Evolutionary conservation across 148 eudicot genomes (phyloP).

Genomic region (Cornus controversa): DNA sequence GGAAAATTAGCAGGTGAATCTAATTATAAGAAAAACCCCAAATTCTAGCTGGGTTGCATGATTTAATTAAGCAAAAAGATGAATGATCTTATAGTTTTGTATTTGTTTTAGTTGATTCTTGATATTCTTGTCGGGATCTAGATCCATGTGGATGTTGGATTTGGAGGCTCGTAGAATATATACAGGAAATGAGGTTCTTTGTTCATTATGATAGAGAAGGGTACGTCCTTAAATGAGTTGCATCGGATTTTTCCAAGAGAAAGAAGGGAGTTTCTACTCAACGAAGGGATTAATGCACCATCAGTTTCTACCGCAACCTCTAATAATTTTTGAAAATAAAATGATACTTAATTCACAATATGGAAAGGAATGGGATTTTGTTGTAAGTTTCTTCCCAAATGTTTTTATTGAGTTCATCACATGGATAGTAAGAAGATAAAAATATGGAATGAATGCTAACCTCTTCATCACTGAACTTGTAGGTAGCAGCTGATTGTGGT

Average conservation of each 20-base stretch:
- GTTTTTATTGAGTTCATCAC: neutral
- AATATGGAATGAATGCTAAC: slow-evolving; percentile 35
- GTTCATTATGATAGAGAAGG: neutral
- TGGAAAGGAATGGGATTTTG: too few species aligned
- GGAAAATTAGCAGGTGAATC: neutral
- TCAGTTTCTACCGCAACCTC: neutral
- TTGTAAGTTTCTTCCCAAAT: too few species aligned
- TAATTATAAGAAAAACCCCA: neutral
- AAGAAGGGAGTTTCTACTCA: neutral
- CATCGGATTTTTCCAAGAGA: neutral
- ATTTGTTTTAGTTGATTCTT: neutral
- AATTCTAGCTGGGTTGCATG: neutral
- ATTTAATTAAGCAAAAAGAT: too few species aligned
- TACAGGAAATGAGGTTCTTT: neutral
- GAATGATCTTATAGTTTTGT: neutral
- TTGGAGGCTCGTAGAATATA: neutral
- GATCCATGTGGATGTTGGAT: neutral
- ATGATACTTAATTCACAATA: neutral
- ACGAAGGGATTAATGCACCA: neutral
- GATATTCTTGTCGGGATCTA: neutral
- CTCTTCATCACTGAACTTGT: slow-evolving; percentile 78
- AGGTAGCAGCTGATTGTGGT: slow-evolving; percentile 75
- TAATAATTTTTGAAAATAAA: neutral
- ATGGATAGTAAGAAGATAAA: slow-evolving; percentile 7
- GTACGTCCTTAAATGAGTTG: too few species aligned